Conservation (phyloP, 2,329 filamentous ascomycete species). For the Xenosphaeropsis pyriputrescens region DNA sequence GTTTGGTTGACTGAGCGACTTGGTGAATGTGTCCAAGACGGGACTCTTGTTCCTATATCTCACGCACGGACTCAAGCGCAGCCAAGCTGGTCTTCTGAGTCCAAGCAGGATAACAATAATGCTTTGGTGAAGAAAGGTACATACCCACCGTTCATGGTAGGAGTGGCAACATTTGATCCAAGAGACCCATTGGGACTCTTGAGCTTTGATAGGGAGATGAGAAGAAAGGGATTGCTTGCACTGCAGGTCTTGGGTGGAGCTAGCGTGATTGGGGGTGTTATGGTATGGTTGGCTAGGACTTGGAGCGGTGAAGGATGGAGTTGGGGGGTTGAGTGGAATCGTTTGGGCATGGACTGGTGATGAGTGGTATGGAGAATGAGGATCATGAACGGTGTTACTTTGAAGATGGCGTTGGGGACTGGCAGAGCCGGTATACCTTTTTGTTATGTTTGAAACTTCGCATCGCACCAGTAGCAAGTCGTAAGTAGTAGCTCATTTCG, state of each 20-base stretch:
- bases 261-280: constrained; percentile 58
- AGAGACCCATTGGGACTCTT: constrained; percentile 73
- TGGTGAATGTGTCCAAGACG: constrained; percentile 52
- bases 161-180: constrained; percentile 7
- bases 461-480: too few relatives aligned
- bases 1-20: constrained; percentile 55
- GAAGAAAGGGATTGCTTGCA: constrained; percentile 47
- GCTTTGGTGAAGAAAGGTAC: neutral
- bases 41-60: constrained; percentile 38
- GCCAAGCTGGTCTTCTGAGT: constrained; percentile 1
- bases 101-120: neutral
- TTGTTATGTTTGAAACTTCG: too few relatives aligned
- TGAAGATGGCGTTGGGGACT: neutral
- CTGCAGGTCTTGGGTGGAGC: constrained; percentile 63
- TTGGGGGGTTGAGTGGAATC: constrained; percentile 2
- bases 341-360: constrained; percentile 1
- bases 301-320: constrained; percentile 3
- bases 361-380: neutral
- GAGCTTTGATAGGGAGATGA: constrained; percentile 51
- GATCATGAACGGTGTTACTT: neutral
- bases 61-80: constrained; percentile 6
- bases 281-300: constrained; percentile 38
- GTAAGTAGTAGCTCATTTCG: too few relatives aligned
- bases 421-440: too few relatives aligned
- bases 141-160: neutral